Conservation (phyloP, 805 yeast species). For the Metschnikowia bowlesiae region DNA sequence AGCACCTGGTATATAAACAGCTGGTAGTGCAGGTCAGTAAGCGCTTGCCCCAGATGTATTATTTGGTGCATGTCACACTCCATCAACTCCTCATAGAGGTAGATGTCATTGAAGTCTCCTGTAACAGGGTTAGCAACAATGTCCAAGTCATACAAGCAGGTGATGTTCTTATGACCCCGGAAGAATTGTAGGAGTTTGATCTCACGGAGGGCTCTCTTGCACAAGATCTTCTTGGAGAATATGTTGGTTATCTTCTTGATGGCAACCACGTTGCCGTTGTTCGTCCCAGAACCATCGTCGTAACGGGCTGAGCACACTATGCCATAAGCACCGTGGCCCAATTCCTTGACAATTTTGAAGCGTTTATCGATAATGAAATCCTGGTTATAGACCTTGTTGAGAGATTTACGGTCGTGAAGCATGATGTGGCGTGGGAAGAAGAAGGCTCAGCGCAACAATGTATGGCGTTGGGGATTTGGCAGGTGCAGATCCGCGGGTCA, state of each 20-base stretch:
- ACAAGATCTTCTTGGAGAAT: slow-evolving; percentile 82
- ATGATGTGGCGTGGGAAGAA: slow-evolving; percentile 4
- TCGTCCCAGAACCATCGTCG: slow-evolving; percentile 52
- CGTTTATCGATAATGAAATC: slow-evolving; percentile 88
- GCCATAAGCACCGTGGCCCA: slow-evolving; percentile 98
- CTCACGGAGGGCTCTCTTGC: slow-evolving; percentile 90
- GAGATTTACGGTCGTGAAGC: slow-evolving; percentile 29
- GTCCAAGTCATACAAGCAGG: slow-evolving; percentile 92
- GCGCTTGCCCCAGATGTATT: slow-evolving; percentile 86
- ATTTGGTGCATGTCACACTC: slow-evolving; percentile 99
- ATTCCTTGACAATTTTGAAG: slow-evolving; percentile 83
- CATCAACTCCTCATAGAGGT: slow-evolving; percentile 94
- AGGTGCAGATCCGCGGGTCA: slow-evolving; percentile 1
- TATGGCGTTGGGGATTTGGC: neutral
- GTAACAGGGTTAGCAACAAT: slow-evolving; percentile 63
- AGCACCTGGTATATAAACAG: slow-evolving; percentile 86
- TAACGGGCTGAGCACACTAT: slow-evolving; percentile 93
- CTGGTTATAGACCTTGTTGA: slow-evolving; percentile 57
- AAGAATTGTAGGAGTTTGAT: slow-evolving; percentile 86
- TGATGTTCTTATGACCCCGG: slow-evolving; percentile 93
- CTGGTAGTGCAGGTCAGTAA: slow-evolving; percentile 94
- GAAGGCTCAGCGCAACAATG: neutral
- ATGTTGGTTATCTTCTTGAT: slow-evolving; percentile 95
- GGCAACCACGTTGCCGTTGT: slow-evolving; percentile 58
- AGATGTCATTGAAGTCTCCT: slow-evolving; percentile 81